Percentiles rank a stretch among this genome's conserved stretches.
phyloP scores from a whole-genome alignment of 2,329 filamentous ascomycete genomes.

The Mycosphaerelloides madeirae region DNA sequence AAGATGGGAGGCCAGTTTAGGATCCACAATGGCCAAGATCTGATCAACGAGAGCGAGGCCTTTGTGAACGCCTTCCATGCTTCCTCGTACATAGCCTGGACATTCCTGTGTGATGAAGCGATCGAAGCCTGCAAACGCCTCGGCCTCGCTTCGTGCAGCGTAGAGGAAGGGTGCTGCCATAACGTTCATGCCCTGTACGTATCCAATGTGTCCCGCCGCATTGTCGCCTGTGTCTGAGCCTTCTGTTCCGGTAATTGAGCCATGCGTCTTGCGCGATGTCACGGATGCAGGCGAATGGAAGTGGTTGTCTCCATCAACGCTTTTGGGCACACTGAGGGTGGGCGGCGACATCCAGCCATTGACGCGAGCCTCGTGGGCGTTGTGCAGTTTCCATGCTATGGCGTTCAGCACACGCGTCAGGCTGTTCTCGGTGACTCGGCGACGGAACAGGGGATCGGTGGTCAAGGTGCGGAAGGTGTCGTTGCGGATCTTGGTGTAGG shows the following conservation, averaged over 20 bases:
- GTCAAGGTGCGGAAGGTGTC: conserved; percentile 96
- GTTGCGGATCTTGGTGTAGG: conserved; percentile 96
- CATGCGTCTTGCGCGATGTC: conserved; percentile 31
- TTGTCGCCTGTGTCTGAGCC: conserved; percentile 54
- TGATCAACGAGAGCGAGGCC: conserved; percentile 88
- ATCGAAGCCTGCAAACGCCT: conserved; percentile 89
- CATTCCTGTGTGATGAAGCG: conserved; percentile 81
- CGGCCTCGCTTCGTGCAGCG: conserved; percentile 85
- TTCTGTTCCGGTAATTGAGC: conserved; percentile 53
- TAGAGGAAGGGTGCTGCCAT: conserved; percentile 94
- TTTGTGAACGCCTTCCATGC: conserved; percentile 95
- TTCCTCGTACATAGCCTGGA: conserved; percentile 88
- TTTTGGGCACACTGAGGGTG: conserved; percentile 46
- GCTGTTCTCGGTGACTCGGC: conserved; percentile 91
- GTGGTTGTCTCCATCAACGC: conserved; percentile 46
- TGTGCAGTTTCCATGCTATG: conserved; percentile 87
- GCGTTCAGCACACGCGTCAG: conserved; percentile 92
- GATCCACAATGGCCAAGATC: conserved; percentile 84
- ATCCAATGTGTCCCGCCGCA: conserved; percentile 66
- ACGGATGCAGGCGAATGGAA: conserved; percentile 33
- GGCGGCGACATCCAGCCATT: conserved; percentile 49
- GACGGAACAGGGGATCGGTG: conserved; percentile 93
- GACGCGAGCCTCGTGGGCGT: conserved; percentile 60
- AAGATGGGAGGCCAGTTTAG: conserved; percentile 78
- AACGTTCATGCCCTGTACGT: conserved; percentile 99